Evolutionary conservation across 164 flowering plant genomes (phyloP).

Genomic region (Berberis vulgaris): DNA sequence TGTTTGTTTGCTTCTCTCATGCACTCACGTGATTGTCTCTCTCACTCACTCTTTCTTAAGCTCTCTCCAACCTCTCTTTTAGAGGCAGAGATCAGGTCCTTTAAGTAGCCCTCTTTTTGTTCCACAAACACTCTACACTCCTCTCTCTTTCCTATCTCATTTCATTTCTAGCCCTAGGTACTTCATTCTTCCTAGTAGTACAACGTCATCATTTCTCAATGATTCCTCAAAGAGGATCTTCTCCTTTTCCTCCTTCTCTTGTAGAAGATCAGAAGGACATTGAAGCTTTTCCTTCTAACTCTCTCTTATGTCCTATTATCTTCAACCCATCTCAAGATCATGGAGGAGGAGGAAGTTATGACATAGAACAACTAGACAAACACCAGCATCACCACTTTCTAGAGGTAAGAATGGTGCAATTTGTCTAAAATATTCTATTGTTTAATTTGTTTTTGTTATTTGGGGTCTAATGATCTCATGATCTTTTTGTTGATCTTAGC

Average conservation of each 20-base stretch:
- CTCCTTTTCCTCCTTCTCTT: background rate
- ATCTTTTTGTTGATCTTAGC: conserved; percentile 12
- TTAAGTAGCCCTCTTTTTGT: background rate
- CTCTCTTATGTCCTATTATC: conserved; percentile 22
- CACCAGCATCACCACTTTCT: conserved; percentile 7
- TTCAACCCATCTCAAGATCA: conserved; percentile 24
- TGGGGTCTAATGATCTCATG: background rate
- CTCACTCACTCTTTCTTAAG: background rate
- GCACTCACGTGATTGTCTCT: conserved; percentile 43
- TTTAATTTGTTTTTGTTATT: background rate
- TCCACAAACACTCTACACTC: background rate
- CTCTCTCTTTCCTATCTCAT: no score
- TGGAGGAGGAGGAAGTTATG: conserved; percentile 11
- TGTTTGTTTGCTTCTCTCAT: conserved; percentile 15
- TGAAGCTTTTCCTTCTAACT: conserved; percentile 21
- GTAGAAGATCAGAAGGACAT: conserved; percentile 13
- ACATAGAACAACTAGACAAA: background rate
- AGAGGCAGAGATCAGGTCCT: background rate
- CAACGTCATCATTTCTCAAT: background rate
- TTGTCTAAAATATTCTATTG: background rate
- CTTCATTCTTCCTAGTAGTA: no score
- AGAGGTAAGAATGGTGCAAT: conserved; percentile 12
- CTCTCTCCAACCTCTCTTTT: background rate
- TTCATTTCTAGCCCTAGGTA: no score
- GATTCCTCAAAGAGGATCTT: background rate